phyloP scores from a whole-genome alignment of 2,329 filamentous ascomycete genomes.

The Juglanconis sp. region DNA sequence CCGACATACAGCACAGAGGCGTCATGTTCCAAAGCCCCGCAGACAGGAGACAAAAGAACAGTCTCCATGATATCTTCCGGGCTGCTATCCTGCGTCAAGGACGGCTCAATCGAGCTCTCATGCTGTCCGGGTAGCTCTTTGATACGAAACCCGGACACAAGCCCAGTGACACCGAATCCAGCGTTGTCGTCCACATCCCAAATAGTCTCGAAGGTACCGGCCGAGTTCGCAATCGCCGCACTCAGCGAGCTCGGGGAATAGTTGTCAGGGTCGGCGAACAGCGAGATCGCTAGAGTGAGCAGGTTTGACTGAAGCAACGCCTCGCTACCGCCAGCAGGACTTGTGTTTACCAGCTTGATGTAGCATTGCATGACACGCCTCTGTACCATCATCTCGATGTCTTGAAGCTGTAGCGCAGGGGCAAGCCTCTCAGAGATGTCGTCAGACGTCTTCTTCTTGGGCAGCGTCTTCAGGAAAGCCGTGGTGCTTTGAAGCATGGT shows the following conservation, averaged over 20 bases:
- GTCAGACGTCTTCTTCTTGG: conserved; percentile 78
- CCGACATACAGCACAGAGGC: conserved; percentile 74
- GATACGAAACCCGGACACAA: conserved; percentile 75
- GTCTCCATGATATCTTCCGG: conserved; percentile 64
- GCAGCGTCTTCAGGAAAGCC: conserved; percentile 80
- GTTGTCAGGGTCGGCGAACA: conserved; percentile 90
- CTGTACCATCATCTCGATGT: conserved; percentile 90
- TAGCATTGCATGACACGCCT: conserved; percentile 93
- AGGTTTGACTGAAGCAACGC: conserved; percentile 87
- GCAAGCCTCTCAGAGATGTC: conserved; percentile 81
- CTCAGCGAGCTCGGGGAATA: conserved; percentile 83
- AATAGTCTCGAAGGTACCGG: conserved; percentile 84
- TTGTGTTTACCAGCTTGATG: conserved; percentile 83
- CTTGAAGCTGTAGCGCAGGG: conserved; percentile 81
- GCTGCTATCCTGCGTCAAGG: conserved; percentile 49
- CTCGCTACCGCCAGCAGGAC: conserved; percentile 80
- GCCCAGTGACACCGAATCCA: conserved; percentile 86
- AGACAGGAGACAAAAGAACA: conserved; percentile 67
- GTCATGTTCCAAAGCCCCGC: conserved; percentile 84
- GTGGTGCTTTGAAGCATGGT: conserved; percentile 95
- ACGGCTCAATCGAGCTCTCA: conserved; percentile 43
- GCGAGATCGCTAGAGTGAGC: conserved; percentile 81
- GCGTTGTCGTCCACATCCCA: conserved; percentile 96
- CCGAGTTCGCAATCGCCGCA: conserved; percentile 85
- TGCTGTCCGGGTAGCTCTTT: conserved; percentile 69